Conservation (phyloP, 495 filamentous ascomycete genomes). For the Geoglossum glabrum region DNA sequence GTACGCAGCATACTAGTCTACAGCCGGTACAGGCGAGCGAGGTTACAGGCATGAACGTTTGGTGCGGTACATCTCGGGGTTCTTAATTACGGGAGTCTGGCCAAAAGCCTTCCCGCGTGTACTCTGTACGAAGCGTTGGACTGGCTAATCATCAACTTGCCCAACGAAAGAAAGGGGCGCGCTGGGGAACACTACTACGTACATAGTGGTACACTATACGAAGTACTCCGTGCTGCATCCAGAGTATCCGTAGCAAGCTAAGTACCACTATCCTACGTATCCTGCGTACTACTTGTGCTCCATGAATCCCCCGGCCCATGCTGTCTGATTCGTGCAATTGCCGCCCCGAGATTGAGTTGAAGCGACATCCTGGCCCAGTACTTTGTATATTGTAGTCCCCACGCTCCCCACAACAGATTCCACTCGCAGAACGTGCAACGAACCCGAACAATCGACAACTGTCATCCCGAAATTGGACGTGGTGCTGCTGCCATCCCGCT, state of each 20-base stretch:
- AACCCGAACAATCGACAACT: not conserved
- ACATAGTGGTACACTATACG: no score
- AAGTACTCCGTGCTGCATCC: no score
- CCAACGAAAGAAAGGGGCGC: not conserved
- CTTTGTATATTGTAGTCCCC: not conserved
- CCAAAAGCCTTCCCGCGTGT: not conserved
- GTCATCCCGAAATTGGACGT: not conserved
- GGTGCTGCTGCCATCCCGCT: not conserved
- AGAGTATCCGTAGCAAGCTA: no score
- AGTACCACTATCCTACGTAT: no score
- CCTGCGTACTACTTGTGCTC: not conserved
- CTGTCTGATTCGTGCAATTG: not conserved
- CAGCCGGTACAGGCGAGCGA: no score
- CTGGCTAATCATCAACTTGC: not conserved
- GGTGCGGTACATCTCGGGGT: no score
- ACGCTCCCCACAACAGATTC: not conserved
- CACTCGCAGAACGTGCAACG: not conserved
- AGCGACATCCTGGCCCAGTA: not conserved
- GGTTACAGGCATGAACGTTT: no score
- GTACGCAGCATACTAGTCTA: no score
- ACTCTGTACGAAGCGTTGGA: not conserved
- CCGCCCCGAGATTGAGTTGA: not conserved
- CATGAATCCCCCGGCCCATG: not conserved
- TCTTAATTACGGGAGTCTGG: no score
- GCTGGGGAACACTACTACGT: no score